phyloP scores from a whole-genome alignment of 176 grass and related monocot species.

The Hsuehochloa calcarea region DNA sequence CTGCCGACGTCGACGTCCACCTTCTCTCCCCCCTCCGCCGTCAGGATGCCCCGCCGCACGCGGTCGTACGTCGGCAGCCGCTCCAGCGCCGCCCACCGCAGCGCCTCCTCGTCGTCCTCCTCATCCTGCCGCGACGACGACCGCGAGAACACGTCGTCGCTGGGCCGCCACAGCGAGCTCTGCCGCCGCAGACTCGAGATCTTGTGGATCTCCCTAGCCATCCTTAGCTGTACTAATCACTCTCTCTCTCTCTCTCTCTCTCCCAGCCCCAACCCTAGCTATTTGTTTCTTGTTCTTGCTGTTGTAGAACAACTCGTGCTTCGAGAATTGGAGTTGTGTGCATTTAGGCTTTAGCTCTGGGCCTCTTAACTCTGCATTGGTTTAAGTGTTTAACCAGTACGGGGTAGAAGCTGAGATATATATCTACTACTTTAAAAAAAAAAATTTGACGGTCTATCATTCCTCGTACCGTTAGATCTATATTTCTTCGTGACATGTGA shows the following conservation, averaged over 20 bases:
- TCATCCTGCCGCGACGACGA: conserved; percentile 58
- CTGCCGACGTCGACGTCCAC: conserved; percentile 55
- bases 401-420: background rate
- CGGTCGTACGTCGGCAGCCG: conserved; percentile 76
- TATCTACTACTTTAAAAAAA: too few species aligned
- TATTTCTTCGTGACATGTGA: too few species aligned
- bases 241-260: background rate
- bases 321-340: background rate
- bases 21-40: conserved; percentile 25
- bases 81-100: conserved; percentile 95
- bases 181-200: conserved; percentile 50
- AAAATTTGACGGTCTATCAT: too few species aligned
- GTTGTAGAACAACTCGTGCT: background rate
- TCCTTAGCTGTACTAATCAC: background rate
- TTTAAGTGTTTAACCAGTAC: background rate
- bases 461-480: too few species aligned
- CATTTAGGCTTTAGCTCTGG: background rate
- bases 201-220: conserved; percentile 40
- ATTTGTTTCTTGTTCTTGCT: background rate
- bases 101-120: conserved; percentile 90
- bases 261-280: too few species aligned
- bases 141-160: conserved; percentile 69
- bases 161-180: conserved; percentile 53
- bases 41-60: conserved; percentile 53
- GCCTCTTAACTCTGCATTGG: background rate